These are phyloP conservation scores for Gryganskiella cystojenkinii DNA, from an alignment of 192 early-diverging fungal genomes.

Conservation along the genomic window DNA sequence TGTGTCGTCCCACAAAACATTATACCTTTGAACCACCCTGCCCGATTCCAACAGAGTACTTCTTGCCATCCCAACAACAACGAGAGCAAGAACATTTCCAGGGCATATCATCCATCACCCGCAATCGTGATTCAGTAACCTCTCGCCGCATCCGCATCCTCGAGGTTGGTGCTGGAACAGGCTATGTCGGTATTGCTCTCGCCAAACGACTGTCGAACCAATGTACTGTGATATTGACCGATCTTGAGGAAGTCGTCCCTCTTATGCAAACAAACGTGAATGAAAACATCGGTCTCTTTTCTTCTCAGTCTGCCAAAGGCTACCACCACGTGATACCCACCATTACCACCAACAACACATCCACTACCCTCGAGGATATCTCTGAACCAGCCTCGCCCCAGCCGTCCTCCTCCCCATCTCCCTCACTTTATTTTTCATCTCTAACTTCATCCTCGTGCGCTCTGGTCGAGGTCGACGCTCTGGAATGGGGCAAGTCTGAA, in stretches of 20 bases:
- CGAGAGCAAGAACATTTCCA: not conserved
- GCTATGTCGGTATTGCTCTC: conserved; percentile 59
- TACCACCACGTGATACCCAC: not conserved
- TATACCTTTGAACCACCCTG: conserved; percentile 31
- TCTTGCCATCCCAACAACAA: conserved; percentile 7
- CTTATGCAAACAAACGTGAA: conserved; percentile 56
- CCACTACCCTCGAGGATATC: no score
- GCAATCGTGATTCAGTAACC: not conserved
- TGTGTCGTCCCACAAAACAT: conserved; percentile 41
- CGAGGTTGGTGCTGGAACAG: conserved; percentile 65
- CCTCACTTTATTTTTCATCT: not conserved
- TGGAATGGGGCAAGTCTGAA: conserved; percentile 57
- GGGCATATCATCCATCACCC: not conserved
- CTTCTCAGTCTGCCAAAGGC: not conserved
- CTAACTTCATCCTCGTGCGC: conserved; percentile 16
- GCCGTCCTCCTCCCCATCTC: not conserved
- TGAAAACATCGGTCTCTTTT: conserved; percentile 3
- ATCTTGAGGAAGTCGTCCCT: conserved; percentile 59
- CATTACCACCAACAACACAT: no score
- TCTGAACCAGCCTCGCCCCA: not conserved
- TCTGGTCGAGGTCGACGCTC: conserved; percentile 28
- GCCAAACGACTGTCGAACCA: conserved; percentile 37
- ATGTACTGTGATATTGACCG: conserved; percentile 57
- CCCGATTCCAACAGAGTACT: conserved; percentile 57
- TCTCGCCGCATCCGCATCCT: conserved; percentile 43